Conservation (phyloP, 352 stramenopile species). For the Albugo laibachii region DNA sequence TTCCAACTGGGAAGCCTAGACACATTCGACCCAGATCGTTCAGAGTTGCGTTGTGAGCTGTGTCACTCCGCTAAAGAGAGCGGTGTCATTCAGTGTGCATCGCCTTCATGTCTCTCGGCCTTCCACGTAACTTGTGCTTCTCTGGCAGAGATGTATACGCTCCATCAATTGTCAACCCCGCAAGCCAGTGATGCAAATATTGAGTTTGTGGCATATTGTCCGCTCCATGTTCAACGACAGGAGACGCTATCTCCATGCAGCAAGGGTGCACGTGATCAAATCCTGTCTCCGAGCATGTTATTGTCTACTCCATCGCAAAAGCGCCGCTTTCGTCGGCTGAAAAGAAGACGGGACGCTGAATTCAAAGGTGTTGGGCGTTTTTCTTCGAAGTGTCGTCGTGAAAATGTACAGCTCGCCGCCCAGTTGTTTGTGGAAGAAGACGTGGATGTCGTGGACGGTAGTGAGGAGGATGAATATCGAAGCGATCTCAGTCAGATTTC, state of each 20-base stretch:
- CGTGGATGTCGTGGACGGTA: conserved; percentile 36
- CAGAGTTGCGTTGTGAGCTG: conserved; percentile 37
- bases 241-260: neutral
- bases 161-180: conserved; percentile 24
- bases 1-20: conserved; percentile 7
- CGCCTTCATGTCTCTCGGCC: conserved; percentile 40
- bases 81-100: conserved; percentile 61
- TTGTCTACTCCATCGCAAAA: neutral
- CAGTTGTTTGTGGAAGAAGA: conserved; percentile 44
- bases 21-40: conserved; percentile 33
- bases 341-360: conserved; percentile 25
- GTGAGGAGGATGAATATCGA: conserved; percentile 36
- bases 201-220: conserved; percentile 50
- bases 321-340: conserved; percentile 13
- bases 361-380: conserved; percentile 28
- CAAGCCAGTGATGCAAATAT: conserved; percentile 27
- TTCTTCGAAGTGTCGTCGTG: conserved; percentile 51
- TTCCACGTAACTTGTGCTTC: conserved; percentile 71
- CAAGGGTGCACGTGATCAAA: no score
- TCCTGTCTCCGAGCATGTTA: neutral
- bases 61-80: conserved; percentile 33
- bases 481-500: conserved; percentile 13
- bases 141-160: conserved; percentile 8
- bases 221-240: conserved; percentile 8
- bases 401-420: conserved; percentile 12